Conservation (phyloP, 208 protist genomes). For the Leishmania major region DNA sequence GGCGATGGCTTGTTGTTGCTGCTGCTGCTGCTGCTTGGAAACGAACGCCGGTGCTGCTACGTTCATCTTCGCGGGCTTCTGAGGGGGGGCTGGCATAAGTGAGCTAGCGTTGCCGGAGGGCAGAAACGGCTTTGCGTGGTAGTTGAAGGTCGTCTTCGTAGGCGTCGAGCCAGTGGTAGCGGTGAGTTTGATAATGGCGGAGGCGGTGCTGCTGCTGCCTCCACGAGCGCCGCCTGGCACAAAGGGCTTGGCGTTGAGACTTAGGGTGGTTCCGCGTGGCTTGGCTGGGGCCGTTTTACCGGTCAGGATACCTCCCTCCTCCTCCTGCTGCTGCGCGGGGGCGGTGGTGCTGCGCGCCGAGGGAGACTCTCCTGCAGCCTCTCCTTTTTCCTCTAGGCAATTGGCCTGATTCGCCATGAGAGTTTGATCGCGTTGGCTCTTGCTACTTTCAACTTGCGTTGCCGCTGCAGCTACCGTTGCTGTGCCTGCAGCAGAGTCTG, state of each 20-base stretch:
- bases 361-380: neutral
- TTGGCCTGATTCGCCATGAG: slow-evolving; percentile 4
- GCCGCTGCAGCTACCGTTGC: neutral
- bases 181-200: neutral
- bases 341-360: slow-evolving; percentile 15
- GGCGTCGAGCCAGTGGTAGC: slow-evolving; percentile 15
- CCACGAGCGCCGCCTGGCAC: slow-evolving; percentile 17
- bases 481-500: neutral
- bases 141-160: slow-evolving; percentile 41
- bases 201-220: neutral
- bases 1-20: neutral
- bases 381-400: neutral
- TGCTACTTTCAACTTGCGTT: neutral
- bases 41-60: slow-evolving; percentile 25
- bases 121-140: slow-evolving; percentile 23
- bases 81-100: neutral
- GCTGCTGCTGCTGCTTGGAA: slow-evolving; percentile 5
- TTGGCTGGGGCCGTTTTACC: neutral
- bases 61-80: slow-evolving; percentile 4
- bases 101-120: slow-evolving; percentile 3
- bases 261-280: slow-evolving; percentile 5
- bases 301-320: slow-evolving; percentile 13
- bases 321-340: slow-evolving; percentile 17
- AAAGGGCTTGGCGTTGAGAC: slow-evolving; percentile 38
- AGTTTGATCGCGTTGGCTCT: neutral